Evolutionary conservation across 106 monocot genomes (phyloP).

Genomic region (Hemerocallis citrina): DNA sequence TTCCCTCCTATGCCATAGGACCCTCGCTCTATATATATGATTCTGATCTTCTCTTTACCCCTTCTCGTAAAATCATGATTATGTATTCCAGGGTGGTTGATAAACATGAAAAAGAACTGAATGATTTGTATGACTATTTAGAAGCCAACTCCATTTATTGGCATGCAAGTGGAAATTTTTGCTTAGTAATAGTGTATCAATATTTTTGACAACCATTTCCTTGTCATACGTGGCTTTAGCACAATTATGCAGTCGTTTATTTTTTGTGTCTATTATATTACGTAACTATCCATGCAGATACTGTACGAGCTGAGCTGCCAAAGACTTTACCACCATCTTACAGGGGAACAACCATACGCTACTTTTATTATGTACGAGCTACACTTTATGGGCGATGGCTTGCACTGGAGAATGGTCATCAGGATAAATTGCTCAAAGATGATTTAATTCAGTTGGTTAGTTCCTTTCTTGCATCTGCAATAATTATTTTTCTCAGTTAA

Average conservation of each 20-base stretch:
- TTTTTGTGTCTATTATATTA: too few species aligned
- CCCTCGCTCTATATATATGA: too few species aligned
- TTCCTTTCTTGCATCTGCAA: too few species aligned
- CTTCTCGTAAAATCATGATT: too few species aligned
- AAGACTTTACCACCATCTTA: constrained; percentile 88
- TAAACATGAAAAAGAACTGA: neutral
- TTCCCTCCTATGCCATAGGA: too few species aligned
- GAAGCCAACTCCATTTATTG: neutral
- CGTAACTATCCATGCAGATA: constrained; percentile 42
- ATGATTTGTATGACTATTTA: neutral
- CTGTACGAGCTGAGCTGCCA: constrained; percentile 70
- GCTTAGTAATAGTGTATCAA: too few species aligned
- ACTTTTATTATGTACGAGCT: constrained; percentile 79
- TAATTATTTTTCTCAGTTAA: too few species aligned
- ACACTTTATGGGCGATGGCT: constrained; percentile 60
- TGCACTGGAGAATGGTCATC: constrained; percentile 62
- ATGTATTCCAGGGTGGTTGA: neutral
- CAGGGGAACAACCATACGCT: constrained; percentile 81
- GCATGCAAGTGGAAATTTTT: neutral
- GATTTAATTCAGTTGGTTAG: constrained; percentile 67
- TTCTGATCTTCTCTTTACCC: too few species aligned
- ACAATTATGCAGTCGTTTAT: neutral
- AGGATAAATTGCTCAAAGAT: constrained; percentile 25
- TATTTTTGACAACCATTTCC: too few species aligned
- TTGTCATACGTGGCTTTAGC: too few species aligned